Evolutionary conservation across 306 rosid species (phyloP).

Genomic region (Cicer judaicum): DNA sequence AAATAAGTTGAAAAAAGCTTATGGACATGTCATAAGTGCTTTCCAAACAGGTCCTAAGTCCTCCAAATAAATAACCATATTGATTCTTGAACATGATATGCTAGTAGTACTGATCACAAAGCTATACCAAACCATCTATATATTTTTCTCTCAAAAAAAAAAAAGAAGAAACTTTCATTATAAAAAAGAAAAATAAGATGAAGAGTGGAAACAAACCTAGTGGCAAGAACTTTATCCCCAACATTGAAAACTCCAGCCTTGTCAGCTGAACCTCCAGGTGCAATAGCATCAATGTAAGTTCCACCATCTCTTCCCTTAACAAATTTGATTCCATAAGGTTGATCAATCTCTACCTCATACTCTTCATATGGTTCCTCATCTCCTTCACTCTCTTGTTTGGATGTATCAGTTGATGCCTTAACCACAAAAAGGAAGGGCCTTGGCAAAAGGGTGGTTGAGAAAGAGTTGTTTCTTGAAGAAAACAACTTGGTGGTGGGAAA

Average conservation of each 20-base stretch:
- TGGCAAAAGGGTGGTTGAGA: constrained; percentile 46
- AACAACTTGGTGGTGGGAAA: constrained; percentile 45
- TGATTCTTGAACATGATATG: constrained; percentile 16
- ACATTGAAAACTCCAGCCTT: constrained; percentile 70
- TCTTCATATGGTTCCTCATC: constrained; percentile 65
- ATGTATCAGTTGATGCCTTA: constrained; percentile 66
- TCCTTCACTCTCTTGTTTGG: constrained; percentile 51
- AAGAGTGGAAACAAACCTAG: constrained; percentile 63
- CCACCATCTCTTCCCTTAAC: constrained; percentile 87
- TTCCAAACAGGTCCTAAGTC: neutral
- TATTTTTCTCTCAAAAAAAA: constrained; percentile 23
- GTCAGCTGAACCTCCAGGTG: constrained; percentile 88
- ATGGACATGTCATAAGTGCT: neutral
- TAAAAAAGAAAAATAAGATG: neutral
- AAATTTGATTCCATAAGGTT: constrained; percentile 88
- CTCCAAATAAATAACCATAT: neutral
- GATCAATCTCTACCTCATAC: constrained; percentile 82
- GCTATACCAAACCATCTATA: neutral
- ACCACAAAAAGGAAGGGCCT: constrained; percentile 51
- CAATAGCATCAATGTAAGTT: constrained; percentile 97
- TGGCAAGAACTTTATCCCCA: constrained; percentile 94
- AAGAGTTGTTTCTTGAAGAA: constrained; percentile 49
- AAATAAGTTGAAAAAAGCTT: neutral
- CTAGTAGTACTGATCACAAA: constrained; percentile 10
- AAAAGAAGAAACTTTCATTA: constrained; percentile 14